Evolutionary conservation across 139 green algal genomes (phyloP).

Genomic region (Nannochloris sp.): DNA sequence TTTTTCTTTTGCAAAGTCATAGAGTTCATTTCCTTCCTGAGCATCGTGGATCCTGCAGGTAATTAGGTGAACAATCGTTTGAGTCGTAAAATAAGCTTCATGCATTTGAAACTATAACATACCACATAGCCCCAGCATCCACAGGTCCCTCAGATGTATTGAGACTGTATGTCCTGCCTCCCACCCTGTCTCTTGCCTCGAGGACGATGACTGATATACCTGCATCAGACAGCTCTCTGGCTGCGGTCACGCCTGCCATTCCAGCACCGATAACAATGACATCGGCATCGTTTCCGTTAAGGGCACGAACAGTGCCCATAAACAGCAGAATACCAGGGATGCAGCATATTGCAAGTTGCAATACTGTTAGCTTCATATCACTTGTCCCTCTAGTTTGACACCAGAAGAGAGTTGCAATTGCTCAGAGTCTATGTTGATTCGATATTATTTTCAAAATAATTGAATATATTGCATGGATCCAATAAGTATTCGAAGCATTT

Average conservation of each 20-base stretch:
- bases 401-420: background rate
- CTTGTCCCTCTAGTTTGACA: no score
- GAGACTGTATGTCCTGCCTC: conserved; percentile 48
- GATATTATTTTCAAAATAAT: no score
- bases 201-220: conserved; percentile 42
- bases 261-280: conserved; percentile 45
- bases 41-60: conserved; percentile 22
- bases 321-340: no score
- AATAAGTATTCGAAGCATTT: no score
- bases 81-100: no score
- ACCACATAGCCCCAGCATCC: conserved; percentile 34
- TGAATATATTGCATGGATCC: no score
- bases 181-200: conserved; percentile 47
- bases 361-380: no score
- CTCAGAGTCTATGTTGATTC: no score
- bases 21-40: conserved; percentile 22
- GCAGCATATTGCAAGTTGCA: no score
- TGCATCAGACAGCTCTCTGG: conserved; percentile 12
- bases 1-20: conserved; percentile 4
- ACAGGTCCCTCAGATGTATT: conserved; percentile 29
- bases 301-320: background rate
- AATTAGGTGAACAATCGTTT: no score
- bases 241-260: conserved; percentile 44
- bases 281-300: conserved; percentile 8
- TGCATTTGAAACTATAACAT: no score